Conservation (phyloP, 805 yeast genomes). For the Candida xiaguanensis region DNA sequence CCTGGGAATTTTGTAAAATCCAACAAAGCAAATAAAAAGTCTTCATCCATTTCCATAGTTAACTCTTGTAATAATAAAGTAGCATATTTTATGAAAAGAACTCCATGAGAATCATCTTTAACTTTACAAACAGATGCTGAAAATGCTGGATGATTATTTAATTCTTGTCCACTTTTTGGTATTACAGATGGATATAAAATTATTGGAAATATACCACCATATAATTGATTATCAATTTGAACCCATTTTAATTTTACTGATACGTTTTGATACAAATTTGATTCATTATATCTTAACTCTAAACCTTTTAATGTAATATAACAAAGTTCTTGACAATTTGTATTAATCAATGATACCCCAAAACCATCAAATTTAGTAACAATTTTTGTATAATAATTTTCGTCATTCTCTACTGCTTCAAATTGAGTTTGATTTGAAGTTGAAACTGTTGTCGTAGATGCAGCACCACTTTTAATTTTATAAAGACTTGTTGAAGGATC, state of each 20-base stretch:
- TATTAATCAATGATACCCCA: constrained; percentile 80
- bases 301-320: constrained; percentile 80
- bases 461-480: constrained; percentile 39
- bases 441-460: constrained; percentile 28
- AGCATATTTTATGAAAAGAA: constrained; percentile 84
- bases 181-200: constrained; percentile 85
- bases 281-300: constrained; percentile 75
- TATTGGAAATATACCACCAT: constrained; percentile 85
- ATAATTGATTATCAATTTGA: constrained; percentile 88
- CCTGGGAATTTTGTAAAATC: constrained; percentile 82
- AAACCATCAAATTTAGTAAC: constrained; percentile 74
- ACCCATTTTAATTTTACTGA: constrained; percentile 88
- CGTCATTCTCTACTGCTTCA: constrained; percentile 53
- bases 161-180: constrained; percentile 78
- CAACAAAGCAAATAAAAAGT: constrained; percentile 74
- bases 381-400: constrained; percentile 49
- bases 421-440: constrained; percentile 33
- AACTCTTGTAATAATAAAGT: constrained; percentile 86
- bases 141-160: constrained; percentile 85
- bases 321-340: constrained; percentile 69
- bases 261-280: constrained; percentile 77
- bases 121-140: constrained; percentile 81
- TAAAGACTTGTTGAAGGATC: constrained; percentile 77
- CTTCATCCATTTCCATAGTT: constrained; percentile 92
- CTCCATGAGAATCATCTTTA: constrained; percentile 89